Base-by-base conservation (phyloP, 345 rosid species). In the Acer yangbiense region DNA sequence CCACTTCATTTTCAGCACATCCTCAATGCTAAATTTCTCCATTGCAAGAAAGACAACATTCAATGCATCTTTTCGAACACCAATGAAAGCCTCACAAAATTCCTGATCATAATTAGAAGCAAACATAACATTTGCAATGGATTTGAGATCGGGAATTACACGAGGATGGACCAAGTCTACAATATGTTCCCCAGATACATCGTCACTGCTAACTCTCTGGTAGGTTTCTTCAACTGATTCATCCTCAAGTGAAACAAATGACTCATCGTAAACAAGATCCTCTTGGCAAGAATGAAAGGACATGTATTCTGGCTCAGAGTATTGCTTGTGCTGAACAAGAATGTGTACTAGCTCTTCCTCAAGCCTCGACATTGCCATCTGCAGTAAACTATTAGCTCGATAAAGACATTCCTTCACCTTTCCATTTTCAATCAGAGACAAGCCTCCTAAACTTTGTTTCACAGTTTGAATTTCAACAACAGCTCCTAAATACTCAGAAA, bases 291-390 rank as follows among this genome's bases (percentile, higher is more conserved):
- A 85, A 69, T 77, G 85, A 69, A 77, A 89, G 9, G 87, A 75
- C 67, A 84, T 73, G 68, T 81, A 73, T 23, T 75, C 81, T 7
- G 87, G 88, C 69, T 84, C 84, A 29, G 86, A 72, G 69, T 16
- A 68, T 70, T 70, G 88, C 66, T 80, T 85, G 81, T 88, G 73
- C 72, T 66, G 85, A 75, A 74, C 75, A 62, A 93, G 88, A 75
- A 90, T 83, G 85, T 87, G 92, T 66, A 68, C 68, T 7, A 95
- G 81, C 89, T 91, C 97, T 81, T 85, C 87, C 81, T 87, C 88
- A n/a, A 95, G 94, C 88, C 91, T 88, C 12, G 87, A 73, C 98
- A 95, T 94, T 21, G 93, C 97, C 50, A 78, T 74, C 86, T 90
- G 91, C 76, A 88, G 78, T 48, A 78, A 73, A 70, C 78, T 64